A percentile compares a stretch with the other conserved stretches of the same genome.
Conservation (phyloP, 371 early-diverging fungal species). For the Rhizopus sp. region DNA sequence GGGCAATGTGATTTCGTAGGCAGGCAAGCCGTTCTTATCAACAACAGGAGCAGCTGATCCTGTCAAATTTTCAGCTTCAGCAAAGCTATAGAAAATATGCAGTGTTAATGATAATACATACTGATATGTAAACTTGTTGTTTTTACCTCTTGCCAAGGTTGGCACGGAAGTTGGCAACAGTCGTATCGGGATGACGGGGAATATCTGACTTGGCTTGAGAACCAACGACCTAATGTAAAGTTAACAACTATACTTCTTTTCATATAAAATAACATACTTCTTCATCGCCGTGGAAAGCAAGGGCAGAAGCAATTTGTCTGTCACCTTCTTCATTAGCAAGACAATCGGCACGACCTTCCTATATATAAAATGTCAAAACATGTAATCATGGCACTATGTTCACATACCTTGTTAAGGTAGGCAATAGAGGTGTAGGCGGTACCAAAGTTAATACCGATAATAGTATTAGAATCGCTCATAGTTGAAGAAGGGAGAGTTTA, state of each 20-base stretch:
- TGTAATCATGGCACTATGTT: slow-evolving; percentile 53
- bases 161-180: slow-evolving; percentile 84
- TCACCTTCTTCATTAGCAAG: slow-evolving; percentile 98
- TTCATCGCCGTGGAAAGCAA: slow-evolving; percentile 92
- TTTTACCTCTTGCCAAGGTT: slow-evolving; percentile 74
- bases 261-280: slow-evolving; percentile 50
- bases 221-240: slow-evolving; percentile 73
- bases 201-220: slow-evolving; percentile 92
- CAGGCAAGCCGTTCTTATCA: slow-evolving; percentile 69
- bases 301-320: slow-evolving; percentile 89
- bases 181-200: slow-evolving; percentile 86
- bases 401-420: slow-evolving; percentile 74
- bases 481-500: slow-evolving; percentile 1
- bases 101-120: not conserved
- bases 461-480: slow-evolving; percentile 43
- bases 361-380: slow-evolving; percentile 49
- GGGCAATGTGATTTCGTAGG: slow-evolving; percentile 76
- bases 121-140: not conserved
- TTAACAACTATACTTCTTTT: not conserved
- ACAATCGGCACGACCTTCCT: slow-evolving; percentile 85
- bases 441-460: slow-evolving; percentile 91
- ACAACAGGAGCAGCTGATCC: slow-evolving; percentile 66
- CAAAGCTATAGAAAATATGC: slow-evolving; percentile 38
- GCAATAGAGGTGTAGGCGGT: slow-evolving; percentile 88
- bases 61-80: slow-evolving; percentile 49